Base-by-base conservation (phyloP, 208 protist species). In the Trypanosoma scelopori region DNA sequence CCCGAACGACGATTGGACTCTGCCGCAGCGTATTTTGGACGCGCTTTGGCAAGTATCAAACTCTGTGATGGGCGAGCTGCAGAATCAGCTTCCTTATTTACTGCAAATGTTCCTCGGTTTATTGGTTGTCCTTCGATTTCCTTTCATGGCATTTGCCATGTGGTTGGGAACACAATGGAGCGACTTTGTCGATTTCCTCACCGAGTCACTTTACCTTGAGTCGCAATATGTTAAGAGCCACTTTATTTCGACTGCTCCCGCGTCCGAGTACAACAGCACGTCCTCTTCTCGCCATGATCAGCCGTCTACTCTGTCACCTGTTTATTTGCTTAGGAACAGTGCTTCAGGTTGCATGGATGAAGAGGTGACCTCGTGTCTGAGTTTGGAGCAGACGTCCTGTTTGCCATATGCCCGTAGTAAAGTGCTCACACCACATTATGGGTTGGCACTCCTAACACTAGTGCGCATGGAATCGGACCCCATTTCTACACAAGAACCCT, bases 41-140 rank as follows among this genome's bases (percentile, higher is more conserved):
- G 78, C 82, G 3, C 69, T 89, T 41, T 60, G 57, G 53, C 53
- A 74, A 23, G 76, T 62, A 25, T 81, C 78, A 2, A 72, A 62
- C 41, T 82, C 79, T 49, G 74, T 79, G 0, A 60, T 85, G 28
- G 48, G 50, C 28, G 79, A 84, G 43, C 58, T 81, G 6, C 69
- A 81, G 39, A 61, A 53, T 46, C 35, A 68, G 37, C 12, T 84
- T 16, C 41, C 35, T 39, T 46, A 53, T 0, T 43, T 72, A n/a
- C 39, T 59, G 6, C 71, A 77, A 20, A 42, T 52, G 23, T n/a
- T 65, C 16, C 41, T n/a, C 13, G 49, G 55, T 32, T 58, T 30
- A 9, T 43, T 11, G 25, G 41, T 59, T 43, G 37, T 43, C 39
- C 1, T 72, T 51, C 48, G 66, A 30, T 72, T 65, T 59, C 66